Evolutionary conservation across 2,329 filamentous ascomycete genomes (phyloP), one percentile per base, ranked within the genome.

Genomic region (Penicillium expansum): DNA sequence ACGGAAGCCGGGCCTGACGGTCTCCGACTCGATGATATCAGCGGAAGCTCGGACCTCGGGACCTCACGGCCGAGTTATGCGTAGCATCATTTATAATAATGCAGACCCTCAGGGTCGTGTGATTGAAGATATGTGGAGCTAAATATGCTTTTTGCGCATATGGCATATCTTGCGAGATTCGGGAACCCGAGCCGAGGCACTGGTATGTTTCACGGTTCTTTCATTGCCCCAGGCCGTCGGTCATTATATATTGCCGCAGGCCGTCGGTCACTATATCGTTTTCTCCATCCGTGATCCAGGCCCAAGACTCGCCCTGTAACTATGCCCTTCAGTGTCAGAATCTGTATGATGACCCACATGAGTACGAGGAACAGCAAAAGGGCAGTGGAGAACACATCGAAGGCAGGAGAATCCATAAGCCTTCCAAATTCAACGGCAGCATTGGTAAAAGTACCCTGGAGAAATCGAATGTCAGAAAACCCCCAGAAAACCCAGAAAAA

Each of bases 381-480:
- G 3, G 64, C 69, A 1, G 71, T 75, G 1, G 75, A 76, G 63
- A 74, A 73, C 2, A 78, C 69, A 14, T 64, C 58, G 50, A 77
- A 78, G 4, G 74, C 71, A 0, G 69, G 60, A 2, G 74, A 76
- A 24, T 76, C 69, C 65, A 79, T 70, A 22, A 73, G 60, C 42
- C 65, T 71, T 7, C 73, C 74, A 6, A 79, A 65, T 48, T 74
- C 60, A 11, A 76, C 65, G 1, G 74, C 73, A 1, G 70, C 68
- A 38, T 75, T 76, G 3, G 73, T 74, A 55, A 76, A 77, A 0
- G 75, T 72, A 2, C 75, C 75, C 74, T 76, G 29, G 14, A 39
- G 13, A 24, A 24, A 22, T 29, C 27, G 27, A 22, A 41, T 13
- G 48, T 50, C 41, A 42, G 11, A 39, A 32, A 39, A 13, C 7